phyloP scores from a whole-genome alignment of 768 basidiomycete species.

The Suillus alpinus region DNA sequence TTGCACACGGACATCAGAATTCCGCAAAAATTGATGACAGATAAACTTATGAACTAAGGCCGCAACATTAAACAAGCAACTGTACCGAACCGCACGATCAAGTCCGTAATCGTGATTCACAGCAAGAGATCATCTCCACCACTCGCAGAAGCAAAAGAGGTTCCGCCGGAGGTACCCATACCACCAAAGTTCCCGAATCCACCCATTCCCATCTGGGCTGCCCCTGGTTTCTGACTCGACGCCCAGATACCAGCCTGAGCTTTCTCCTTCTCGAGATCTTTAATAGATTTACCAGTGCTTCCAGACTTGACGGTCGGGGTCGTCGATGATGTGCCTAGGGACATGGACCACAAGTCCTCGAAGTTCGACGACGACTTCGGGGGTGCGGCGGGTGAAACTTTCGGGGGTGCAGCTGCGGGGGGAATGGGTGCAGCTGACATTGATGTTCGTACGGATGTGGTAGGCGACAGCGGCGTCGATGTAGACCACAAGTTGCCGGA shows the following conservation, averaged over 20 bases:
- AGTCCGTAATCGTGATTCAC: constrained; percentile 18
- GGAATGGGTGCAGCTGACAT: constrained; percentile 14
- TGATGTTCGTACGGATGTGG: constrained; percentile 13
- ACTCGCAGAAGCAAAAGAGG: constrained; percentile 14
- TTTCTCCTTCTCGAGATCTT: constrained; percentile 88
- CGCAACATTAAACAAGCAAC: background rate
- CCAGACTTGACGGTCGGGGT: constrained; percentile 34
- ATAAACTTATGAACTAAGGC: background rate
- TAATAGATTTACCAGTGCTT: constrained; percentile 68
- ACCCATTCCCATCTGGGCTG: constrained; percentile 12
- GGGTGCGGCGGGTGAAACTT: constrained; percentile 31
- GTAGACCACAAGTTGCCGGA: constrained; percentile 24
- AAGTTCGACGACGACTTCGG: constrained; percentile 56
- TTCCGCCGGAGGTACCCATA: constrained; percentile 13
- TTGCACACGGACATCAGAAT: no score
- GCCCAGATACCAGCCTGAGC: constrained; percentile 79
- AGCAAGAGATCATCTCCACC: constrained; percentile 44
- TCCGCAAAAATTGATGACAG: background rate
- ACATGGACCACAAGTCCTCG: constrained; percentile 88
- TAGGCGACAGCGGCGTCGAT: constrained; percentile 26
- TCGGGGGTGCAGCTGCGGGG: constrained; percentile 16
- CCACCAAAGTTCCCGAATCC: constrained; percentile 36
- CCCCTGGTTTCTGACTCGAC: constrained; percentile 24
- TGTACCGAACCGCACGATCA: background rate
- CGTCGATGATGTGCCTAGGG: constrained; percentile 49